Conservation (phyloP, 2,329 filamentous ascomycete genomes). For the Ascochyta viciae-villosae region DNA sequence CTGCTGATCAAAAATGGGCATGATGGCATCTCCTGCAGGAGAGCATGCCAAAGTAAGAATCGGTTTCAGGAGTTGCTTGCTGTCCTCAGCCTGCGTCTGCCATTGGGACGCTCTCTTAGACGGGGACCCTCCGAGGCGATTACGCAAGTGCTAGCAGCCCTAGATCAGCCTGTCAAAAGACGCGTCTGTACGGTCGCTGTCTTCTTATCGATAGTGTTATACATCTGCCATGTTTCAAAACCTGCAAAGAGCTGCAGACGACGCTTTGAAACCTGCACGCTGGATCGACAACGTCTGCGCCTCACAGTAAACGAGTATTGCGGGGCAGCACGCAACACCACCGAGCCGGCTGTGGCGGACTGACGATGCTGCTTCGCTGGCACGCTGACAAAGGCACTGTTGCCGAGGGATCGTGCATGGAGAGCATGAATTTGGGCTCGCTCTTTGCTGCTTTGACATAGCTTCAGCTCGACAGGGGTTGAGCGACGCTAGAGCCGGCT, state of each 20-base stretch:
- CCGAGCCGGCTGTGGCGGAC: constrained; percentile 38
- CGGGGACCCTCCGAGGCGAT: constrained; percentile 9
- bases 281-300: constrained; percentile 33
- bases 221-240: constrained; percentile 43
- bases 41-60: constrained; percentile 21
- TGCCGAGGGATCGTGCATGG: constrained; percentile 26
- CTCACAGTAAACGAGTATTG: constrained; percentile 32
- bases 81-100: constrained; percentile 24
- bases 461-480: constrained; percentile 46
- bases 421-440: constrained; percentile 31
- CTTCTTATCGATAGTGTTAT: constrained; percentile 39
- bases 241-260: constrained; percentile 29
- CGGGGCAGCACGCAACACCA: constrained; percentile 28
- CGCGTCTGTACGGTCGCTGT: not conserved
- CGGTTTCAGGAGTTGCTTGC: constrained; percentile 37
- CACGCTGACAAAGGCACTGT: constrained; percentile 21
- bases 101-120: constrained; percentile 31
- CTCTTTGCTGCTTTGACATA: constrained; percentile 21
- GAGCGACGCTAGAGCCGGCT: constrained; percentile 29
- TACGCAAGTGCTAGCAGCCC: constrained; percentile 16
- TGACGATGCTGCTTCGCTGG: constrained; percentile 21
- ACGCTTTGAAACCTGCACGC: constrained; percentile 18
- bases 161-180: constrained; percentile 7
- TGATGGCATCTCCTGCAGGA: constrained; percentile 15
- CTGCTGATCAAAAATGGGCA: constrained; percentile 25